Base-by-base conservation (phyloP, 106 monocot genomes). In the Platanthera zijinensis region DNA sequence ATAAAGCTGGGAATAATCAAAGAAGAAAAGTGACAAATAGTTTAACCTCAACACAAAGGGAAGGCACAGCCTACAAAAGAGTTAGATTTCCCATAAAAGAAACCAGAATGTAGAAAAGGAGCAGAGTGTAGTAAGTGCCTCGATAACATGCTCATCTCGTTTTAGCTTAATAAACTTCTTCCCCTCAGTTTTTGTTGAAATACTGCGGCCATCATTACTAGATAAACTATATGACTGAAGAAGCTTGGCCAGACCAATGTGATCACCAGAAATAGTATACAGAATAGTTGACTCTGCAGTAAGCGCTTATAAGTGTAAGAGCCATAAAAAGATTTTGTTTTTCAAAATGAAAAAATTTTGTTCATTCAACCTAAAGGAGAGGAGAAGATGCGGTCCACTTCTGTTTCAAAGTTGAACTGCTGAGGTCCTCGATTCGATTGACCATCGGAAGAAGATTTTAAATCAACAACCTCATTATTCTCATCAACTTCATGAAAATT, bases 371-470 rank as follows among this genome's bases (percentile, higher is more conserved):
- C 97, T 84, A 99, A 56, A 46, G 97, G 97, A 72, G 87, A 82
- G 50, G 97, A 99, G 81, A 99, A 99, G 47, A 99, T 92, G 59
- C 84, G 82, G 57, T 99, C 94, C 73, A 99, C 89, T 63, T 90
- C 84, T 52, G 83, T 71, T 76, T 99, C 91, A 92, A 99, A 99
- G 74, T 79, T 54, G 75, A 99, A 94, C 48, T 83, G 89, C 56
- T 92, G 67, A 77, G 86, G 88, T 45, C 88, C 89, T 69, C 62
- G 78, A n/a, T 86, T 81, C 18, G 71, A 49, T 51, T 84, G 85
- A 75, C 69, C 72, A 69, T 94, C 88, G 46, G 90, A 22, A 79
- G 90, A 94, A 50, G 92, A 85, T 9, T 88, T 88, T 9, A 66
- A 86, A 86, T 99, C 97, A 82, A 94, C 82, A 71, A 87, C 96